Percentiles rank a stretch among this genome's conserved stretches.
These are phyloP conservation scores for Suhomyces pyralidae DNA, from an alignment of 805 yeast species.

Conservation along the genomic window DNA sequence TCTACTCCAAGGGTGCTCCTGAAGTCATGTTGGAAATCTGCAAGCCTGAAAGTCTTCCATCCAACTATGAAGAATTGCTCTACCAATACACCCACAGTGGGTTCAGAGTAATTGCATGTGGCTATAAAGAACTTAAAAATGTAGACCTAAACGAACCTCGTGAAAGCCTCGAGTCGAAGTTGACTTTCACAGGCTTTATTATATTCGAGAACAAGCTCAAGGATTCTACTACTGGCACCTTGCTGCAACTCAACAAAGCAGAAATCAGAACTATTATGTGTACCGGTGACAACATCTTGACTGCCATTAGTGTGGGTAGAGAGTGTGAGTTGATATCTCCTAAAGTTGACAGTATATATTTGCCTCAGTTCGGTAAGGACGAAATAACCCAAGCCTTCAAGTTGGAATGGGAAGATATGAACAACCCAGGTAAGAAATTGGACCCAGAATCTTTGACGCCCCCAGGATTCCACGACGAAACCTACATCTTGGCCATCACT, in stretches of 20 bases:
- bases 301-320: slow-evolving; percentile 89
- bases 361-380: slow-evolving; percentile 57
- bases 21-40: slow-evolving; percentile 86
- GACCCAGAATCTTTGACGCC: slow-evolving; percentile 66
- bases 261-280: slow-evolving; percentile 87
- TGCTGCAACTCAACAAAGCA: slow-evolving; percentile 61
- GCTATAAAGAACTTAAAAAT: slow-evolving; percentile 49
- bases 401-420: slow-evolving; percentile 66
- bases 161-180: slow-evolving; percentile 62
- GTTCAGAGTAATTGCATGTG: slow-evolving; percentile 93
- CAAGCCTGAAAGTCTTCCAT: slow-evolving; percentile 65
- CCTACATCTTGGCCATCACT: slow-evolving; percentile 77
- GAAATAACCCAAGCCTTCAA: slow-evolving; percentile 32
- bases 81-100: slow-evolving; percentile 91
- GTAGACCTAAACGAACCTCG: slow-evolving; percentile 34
- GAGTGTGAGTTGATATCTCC: slow-evolving; percentile 70
- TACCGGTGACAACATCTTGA: slow-evolving; percentile 93
- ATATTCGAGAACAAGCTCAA: slow-evolving; percentile 91
- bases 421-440: slow-evolving; percentile 51
- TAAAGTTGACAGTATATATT: slow-evolving; percentile 31
- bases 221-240: slow-evolving; percentile 58
- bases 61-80: slow-evolving; percentile 66
- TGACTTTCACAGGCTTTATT: slow-evolving; percentile 82
- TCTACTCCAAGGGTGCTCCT: slow-evolving; percentile 93
- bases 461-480: slow-evolving; percentile 26